A percentile compares a stretch with the other conserved stretches of the same genome.
Conservation (phyloP, 192 early-diverging fungal genomes). For the Coemansia pectinata region DNA sequence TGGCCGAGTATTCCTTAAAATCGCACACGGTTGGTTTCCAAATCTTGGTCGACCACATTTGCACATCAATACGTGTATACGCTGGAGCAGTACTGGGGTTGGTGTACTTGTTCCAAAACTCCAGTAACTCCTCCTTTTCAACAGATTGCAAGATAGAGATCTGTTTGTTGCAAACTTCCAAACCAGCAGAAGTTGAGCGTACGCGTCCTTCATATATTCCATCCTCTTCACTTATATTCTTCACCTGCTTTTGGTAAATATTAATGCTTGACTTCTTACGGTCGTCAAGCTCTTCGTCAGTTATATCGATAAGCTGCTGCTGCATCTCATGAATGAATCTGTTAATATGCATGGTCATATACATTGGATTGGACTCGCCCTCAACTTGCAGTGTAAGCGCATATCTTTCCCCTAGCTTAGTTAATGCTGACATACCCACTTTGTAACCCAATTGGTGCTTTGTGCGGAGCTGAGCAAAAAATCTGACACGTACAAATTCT, state of each 20-base stretch:
- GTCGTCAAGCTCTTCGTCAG: slow-evolving; percentile 55
- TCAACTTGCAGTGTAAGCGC: slow-evolving; percentile 35
- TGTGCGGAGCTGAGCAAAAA: slow-evolving; percentile 87
- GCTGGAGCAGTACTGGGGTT: slow-evolving; percentile 17
- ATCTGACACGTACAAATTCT: slow-evolving; percentile 75
- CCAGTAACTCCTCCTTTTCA: slow-evolving; percentile 23
- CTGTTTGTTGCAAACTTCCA: slow-evolving; percentile 54
- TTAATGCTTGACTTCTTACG: slow-evolving; percentile 61
- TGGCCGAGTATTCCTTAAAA: slow-evolving; percentile 4
- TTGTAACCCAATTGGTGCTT: slow-evolving; percentile 79
- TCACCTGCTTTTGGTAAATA: slow-evolving; percentile 62
- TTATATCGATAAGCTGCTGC: slow-evolving; percentile 11
- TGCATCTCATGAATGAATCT: slow-evolving; percentile 64
- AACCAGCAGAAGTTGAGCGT: slow-evolving; percentile 61
- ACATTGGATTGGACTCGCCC: slow-evolving; percentile 75
- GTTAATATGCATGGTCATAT: slow-evolving; percentile 77
- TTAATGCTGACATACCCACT: neutral
- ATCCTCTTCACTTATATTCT: slow-evolving; percentile 68
- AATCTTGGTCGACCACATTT: slow-evolving; percentile 15
- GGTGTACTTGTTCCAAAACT: slow-evolving; percentile 32
- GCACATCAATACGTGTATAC: slow-evolving; percentile 34
- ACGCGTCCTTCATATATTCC: slow-evolving; percentile 64
- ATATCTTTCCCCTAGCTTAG: neutral
- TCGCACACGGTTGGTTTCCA: slow-evolving; percentile 6
- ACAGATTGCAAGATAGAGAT: slow-evolving; percentile 5